A percentile compares a stretch with the other conserved stretches of the same genome.
Evolutionary conservation across 495 filamentous ascomycete genomes (phyloP).

Genomic region (Aspergillus biplanus): DNA sequence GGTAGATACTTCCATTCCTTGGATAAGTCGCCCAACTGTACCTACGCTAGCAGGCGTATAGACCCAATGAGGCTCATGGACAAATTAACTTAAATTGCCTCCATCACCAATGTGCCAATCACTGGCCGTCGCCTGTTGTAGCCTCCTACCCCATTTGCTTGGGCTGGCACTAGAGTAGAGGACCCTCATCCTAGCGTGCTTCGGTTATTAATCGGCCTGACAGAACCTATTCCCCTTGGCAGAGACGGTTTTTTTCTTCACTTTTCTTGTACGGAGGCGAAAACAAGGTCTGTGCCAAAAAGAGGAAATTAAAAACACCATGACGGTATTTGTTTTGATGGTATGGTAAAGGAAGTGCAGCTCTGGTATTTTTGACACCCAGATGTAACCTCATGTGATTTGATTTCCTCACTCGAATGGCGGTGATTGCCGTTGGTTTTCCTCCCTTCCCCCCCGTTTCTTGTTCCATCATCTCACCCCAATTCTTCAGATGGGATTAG

Average conservation of each 20-base stretch:
- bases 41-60: constrained; percentile 5
- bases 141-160: not conserved
- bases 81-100: constrained; percentile 9
- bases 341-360: no score
- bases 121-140: not conserved
- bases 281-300: no score
- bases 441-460: not conserved
- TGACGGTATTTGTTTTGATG: no score
- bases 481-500: no score
- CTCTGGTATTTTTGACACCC: no score
- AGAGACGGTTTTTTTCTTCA: not conserved
- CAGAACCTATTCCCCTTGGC: not conserved
- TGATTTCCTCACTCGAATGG: not conserved
- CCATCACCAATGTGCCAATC: not conserved
- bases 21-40: not conserved
- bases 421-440: not conserved
- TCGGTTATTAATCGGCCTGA: not conserved
- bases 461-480: not conserved
- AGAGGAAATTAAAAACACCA: no score
- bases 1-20: not conserved
- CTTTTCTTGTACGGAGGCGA: not conserved
- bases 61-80: constrained; percentile 19
- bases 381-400: not conserved
- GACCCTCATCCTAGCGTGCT: constrained; percentile 4
- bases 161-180: not conserved